These are phyloP conservation scores for Cytospora schulzeri DNA, from an alignment of 2,329 filamentous ascomycete species.

Conservation along the genomic window DNA sequence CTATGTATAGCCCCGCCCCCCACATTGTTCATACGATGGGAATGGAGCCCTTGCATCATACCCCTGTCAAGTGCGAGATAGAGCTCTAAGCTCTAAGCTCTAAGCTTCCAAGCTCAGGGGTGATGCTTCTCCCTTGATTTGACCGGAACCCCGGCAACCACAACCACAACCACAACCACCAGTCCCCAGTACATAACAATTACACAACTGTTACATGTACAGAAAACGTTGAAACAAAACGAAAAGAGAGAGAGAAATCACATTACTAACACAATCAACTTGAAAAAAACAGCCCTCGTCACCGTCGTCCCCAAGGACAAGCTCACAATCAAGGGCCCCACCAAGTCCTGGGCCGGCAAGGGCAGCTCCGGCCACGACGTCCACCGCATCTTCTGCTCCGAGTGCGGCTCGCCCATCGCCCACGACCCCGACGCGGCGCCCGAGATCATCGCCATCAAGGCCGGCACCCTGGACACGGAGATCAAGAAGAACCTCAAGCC, in stretches of 20 bases:
- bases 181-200: too few species aligned
- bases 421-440: slow-evolving; percentile 73
- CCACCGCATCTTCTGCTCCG: slow-evolving; percentile 69
- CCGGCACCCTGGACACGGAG: slow-evolving; percentile 62
- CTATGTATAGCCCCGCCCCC: slow-evolving; percentile 21
- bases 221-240: not conserved
- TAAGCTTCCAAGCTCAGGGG: not conserved
- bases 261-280: not conserved
- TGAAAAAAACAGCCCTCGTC: slow-evolving; percentile 56
- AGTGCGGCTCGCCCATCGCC: slow-evolving; percentile 70
- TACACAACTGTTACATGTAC: too few species aligned
- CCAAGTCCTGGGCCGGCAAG: slow-evolving; percentile 64
- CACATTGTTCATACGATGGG: not conserved
- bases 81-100: too few species aligned
- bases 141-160: not conserved
- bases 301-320: slow-evolving; percentile 67
- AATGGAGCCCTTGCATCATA: slow-evolving; percentile 13
- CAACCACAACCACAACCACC: not conserved
- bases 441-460: slow-evolving; percentile 70
- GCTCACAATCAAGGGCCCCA: slow-evolving; percentile 62
- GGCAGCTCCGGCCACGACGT: slow-evolving; percentile 64
- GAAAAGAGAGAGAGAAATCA: not conserved
- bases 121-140: not conserved
- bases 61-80: not conserved
- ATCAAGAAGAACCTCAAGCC: slow-evolving; percentile 71